Conservation (phyloP, 495 filamentous ascomycete species). For the Lepidopterella palustris region DNA sequence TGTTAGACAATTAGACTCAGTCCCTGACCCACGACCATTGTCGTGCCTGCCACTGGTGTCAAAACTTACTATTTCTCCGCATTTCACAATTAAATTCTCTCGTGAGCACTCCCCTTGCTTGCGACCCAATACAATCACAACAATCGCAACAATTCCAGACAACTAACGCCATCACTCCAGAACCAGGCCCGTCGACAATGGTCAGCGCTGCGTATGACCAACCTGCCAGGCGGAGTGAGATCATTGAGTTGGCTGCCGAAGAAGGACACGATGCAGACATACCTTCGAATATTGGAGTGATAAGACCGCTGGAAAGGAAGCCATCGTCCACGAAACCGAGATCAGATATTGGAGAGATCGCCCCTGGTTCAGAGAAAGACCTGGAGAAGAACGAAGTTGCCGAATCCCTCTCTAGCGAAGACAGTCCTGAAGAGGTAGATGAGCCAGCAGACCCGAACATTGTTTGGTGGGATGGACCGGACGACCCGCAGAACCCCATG, state of each 20-base stretch:
- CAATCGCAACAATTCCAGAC: not conserved
- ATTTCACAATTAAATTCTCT: too few species aligned
- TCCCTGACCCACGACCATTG: too few species aligned
- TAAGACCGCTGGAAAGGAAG: not conserved
- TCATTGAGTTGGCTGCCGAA: conserved; percentile 13
- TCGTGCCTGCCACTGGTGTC: too few species aligned
- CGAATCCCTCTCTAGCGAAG: conserved; percentile 1
- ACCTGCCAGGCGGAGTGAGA: conserved; percentile 18
- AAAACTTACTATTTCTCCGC: too few species aligned
- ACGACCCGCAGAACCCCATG: conserved; percentile 41
- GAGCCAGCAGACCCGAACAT: conserved; percentile 30
- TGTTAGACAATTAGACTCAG: too few species aligned
- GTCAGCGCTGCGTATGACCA: conserved; percentile 1
- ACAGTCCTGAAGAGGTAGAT: not conserved
- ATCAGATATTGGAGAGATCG: not conserved
- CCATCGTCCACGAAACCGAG: not conserved
- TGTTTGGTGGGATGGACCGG: conserved; percentile 32
- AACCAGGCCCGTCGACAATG: not conserved
- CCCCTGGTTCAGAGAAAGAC: not conserved
- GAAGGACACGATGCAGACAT: conserved; percentile 26
- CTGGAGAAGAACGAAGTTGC: not conserved
- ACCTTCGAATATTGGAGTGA: conserved; percentile 16
- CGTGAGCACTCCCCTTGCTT: too few species aligned
- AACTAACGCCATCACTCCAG: not conserved
- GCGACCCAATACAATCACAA: too few species aligned